Percentiles rank a stretch among this genome's conserved stretches.
Conservation (phyloP, 345 rosid genomes). For the Barbarea vulgaris region DNA sequence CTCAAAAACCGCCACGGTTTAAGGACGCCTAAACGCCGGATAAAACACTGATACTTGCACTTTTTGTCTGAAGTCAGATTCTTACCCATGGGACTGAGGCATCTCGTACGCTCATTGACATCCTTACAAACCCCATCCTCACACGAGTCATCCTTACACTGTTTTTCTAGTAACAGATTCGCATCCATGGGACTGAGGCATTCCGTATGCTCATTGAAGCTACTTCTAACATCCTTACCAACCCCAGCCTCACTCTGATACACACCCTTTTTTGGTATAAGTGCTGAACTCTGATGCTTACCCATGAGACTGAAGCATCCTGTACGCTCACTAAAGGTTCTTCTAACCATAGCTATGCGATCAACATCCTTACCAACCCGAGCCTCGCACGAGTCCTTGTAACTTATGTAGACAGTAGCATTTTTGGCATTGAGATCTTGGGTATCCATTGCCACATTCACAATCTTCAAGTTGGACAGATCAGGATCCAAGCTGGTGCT, state of each 20-base stretch:
- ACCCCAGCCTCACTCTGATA: background rate
- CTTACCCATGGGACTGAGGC: background rate
- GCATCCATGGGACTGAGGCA: background rate
- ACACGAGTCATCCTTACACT: background rate
- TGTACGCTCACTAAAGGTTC: background rate
- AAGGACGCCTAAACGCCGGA: background rate
- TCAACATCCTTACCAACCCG: background rate
- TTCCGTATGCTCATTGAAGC: background rate
- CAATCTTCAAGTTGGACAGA: background rate
- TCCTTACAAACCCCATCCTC: background rate
- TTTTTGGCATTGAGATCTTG: slow-evolving; percentile 3
- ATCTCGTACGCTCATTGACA: background rate
- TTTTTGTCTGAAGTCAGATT: no score
- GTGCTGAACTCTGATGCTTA: background rate
- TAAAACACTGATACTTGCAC: background rate
- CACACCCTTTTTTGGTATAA: background rate
- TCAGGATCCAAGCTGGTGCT: background rate
- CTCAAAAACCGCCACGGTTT: background rate
- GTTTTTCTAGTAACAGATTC: background rate
- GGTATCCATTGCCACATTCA: background rate
- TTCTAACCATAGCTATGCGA: background rate
- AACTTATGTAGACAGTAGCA: background rate
- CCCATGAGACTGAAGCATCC: background rate
- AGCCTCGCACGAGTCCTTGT: background rate
- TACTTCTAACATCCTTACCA: background rate